Percentiles rank a stretch among this genome's conserved stretches.
These are phyloP conservation scores for Amphibolis antarctica DNA, from an alignment of 106 monocot genomes.

Conservation along the genomic window DNA sequence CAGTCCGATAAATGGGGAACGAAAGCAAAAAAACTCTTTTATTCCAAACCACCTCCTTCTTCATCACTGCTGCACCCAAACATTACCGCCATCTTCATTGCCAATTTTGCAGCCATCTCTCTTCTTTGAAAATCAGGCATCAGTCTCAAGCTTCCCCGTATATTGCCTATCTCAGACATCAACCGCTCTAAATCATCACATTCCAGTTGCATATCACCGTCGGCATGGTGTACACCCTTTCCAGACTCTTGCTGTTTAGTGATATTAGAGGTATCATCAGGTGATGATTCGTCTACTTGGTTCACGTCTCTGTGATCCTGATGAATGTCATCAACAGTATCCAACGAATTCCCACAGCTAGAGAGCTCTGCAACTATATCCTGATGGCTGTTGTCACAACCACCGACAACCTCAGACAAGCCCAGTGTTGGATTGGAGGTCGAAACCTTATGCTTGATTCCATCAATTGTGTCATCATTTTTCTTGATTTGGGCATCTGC, in stretches of 20 bases:
- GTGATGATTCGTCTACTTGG: background rate
- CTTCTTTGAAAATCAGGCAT: conserved; percentile 97
- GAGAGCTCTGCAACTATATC: conserved; percentile 3
- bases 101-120: conserved; percentile 86
- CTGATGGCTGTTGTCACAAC: background rate
- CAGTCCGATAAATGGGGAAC: too few relatives aligned
- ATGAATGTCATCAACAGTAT: conserved; percentile 7
- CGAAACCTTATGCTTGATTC: conserved; percentile 5
- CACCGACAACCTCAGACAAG: background rate
- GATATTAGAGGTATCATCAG: conserved; percentile 2
- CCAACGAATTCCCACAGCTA: background rate
- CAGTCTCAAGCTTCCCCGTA: conserved; percentile 66
- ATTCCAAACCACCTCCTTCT: conserved; percentile 20
- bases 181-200: conserved; percentile 65
- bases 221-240: background rate
- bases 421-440: background rate
- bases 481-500: background rate
- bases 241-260: conserved; percentile 9
- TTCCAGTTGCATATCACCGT: conserved; percentile 25
- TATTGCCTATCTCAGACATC: conserved; percentile 75
- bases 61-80: conserved; percentile 69
- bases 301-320: conserved; percentile 1
- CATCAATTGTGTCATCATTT: background rate
- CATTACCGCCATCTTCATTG: conserved; percentile 86
- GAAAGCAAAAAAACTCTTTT: background rate